Conservation (phyloP, 2,329 filamentous ascomycete species). For the Penicillium sp. region DNA sequence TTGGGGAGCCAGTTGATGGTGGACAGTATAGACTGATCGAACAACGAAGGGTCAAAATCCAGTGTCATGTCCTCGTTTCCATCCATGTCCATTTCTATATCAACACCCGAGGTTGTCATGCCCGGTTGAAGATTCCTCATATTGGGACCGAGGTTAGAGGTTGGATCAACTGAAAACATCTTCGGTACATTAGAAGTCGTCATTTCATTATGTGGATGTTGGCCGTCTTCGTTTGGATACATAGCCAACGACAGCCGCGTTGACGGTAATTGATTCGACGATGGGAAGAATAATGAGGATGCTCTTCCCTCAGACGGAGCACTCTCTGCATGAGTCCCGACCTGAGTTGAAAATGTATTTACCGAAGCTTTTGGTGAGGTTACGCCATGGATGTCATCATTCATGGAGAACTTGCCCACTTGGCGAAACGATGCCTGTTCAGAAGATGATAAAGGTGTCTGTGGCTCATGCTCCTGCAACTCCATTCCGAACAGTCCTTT, state of each 20-base stretch:
- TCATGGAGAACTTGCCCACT: conserved; percentile 8
- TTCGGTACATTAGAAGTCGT: conserved; percentile 6
- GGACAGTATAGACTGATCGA: conserved; percentile 27
- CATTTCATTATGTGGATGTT: conserved; percentile 8
- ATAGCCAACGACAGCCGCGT: conserved; percentile 5
- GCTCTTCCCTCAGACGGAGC: conserved; percentile 1
- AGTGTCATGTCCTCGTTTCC: conserved; percentile 19
- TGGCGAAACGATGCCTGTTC: conserved; percentile 4
- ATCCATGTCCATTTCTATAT: conserved; percentile 20
- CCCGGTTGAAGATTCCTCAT: conserved; percentile 8
- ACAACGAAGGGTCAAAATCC: conserved; percentile 24
- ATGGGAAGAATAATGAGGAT: conserved; percentile 6
- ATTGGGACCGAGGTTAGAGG: conserved; percentile 5
- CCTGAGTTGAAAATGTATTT: background rate
- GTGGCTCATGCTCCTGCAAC: conserved; percentile 7
- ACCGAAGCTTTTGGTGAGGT: background rate
- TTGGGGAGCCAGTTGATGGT: conserved; percentile 39
- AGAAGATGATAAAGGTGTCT: conserved; percentile 5
- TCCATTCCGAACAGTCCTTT: conserved; percentile 9
- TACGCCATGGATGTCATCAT: background rate
- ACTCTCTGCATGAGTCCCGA: background rate
- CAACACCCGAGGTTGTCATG: conserved; percentile 8
- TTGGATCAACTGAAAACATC: conserved; percentile 7
- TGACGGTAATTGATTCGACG: conserved; percentile 3
- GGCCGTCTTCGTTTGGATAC: background rate